Evolutionary conservation across 495 filamentous ascomycete species (phyloP), one percentile per base, ranked within the genome.

Genomic region (Hyaloscypha bicolor): DNA sequence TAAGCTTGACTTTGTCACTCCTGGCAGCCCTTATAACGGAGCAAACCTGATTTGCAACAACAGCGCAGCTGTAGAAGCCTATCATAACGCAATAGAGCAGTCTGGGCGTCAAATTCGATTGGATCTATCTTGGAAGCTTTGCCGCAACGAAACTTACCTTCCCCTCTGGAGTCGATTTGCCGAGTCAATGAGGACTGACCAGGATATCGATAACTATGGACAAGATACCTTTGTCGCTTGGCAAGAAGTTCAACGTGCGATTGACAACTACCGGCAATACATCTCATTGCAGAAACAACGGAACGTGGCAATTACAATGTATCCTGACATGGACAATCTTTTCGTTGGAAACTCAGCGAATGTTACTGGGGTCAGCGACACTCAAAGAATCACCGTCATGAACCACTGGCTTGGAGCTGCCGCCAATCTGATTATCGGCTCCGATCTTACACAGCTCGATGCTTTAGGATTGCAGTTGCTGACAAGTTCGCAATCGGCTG

Each of bases 261-360:
- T 77, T 55, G 75, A 77, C 19, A 72, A 74, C 63, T 77, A 77
- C 58, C 68, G 75, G 22, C 71, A 75, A 52, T 76, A 75, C 60
- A 74, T 76, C 56, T 58, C 57, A 25, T 58, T 63, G 4, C 65
- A 70, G 3, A 45, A 37, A 32, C 68, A 67, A 62, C 68, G 69
- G 14, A 65, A 72, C 30, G 62, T 56, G 21, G 65, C 73, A 39
- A 55, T 73, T 22, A 76, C 67, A 9, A 69, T 74, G 6, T 73
- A 76, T 56, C 72, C 75, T 2, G 75, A 77, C 52, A 76, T 76
- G 74, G 75, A 75, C 53, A 73, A 72, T 42, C 55, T 73, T 9
- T 74, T 74, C 35, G 65, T 73, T 14, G 75, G 65, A 30, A 77
- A 77, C 48, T 53, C 72, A 35, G 70, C 63, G 45, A 61, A 58